Evolutionary conservation across 1,284 basidiomycete genomes (phyloP).

Genomic region (Moesziomyces sp.): DNA sequence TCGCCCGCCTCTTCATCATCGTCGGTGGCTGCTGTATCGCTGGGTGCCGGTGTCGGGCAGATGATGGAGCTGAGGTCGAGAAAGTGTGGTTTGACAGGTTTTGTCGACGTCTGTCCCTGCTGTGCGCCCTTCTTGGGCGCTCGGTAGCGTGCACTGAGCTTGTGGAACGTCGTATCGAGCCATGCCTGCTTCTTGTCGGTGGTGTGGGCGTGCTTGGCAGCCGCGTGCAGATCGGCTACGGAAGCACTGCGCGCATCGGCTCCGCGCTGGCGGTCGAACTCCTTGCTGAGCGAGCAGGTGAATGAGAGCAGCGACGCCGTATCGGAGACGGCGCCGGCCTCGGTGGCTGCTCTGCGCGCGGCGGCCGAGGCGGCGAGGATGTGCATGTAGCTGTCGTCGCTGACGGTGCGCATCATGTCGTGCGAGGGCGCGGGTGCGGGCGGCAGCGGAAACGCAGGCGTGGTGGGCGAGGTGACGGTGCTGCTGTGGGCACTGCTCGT

Average conservation of each 20-base stretch:
- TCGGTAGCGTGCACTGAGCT: constrained; percentile 33
- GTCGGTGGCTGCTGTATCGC: constrained; percentile 9
- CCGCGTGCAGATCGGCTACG: constrained; percentile 5
- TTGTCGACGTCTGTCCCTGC: constrained; percentile 4
- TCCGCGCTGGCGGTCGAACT: constrained; percentile 40
- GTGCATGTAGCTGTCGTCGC: constrained; percentile 46
- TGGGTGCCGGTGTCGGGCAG: constrained; percentile 24
- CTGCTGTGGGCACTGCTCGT: constrained; percentile 28
- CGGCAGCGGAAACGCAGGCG: constrained; percentile 21
- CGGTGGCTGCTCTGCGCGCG: constrained; percentile 20
- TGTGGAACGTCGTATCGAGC: constrained; percentile 44
- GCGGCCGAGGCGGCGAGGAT: constrained; percentile 40
- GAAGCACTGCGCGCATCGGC: constrained; percentile 16
- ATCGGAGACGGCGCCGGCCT: constrained; percentile 25
- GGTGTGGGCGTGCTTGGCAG: neutral
- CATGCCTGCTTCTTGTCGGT: constrained; percentile 29
- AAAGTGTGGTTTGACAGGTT: constrained; percentile 41
- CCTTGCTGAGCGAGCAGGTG: constrained; percentile 38
- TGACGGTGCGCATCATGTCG: constrained; percentile 40
- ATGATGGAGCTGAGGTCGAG: constrained; percentile 50
- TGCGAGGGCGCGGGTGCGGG: constrained; percentile 16
- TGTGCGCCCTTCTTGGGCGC: constrained; percentile 14
- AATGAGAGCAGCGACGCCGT: constrained; percentile 38
- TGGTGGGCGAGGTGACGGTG: constrained; percentile 30
- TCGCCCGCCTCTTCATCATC: constrained; percentile 30